Evolutionary conservation across 352 stramenopile genomes (phyloP), one percentile per base, ranked within the genome.

Genomic region (Phytophthora litchii): DNA sequence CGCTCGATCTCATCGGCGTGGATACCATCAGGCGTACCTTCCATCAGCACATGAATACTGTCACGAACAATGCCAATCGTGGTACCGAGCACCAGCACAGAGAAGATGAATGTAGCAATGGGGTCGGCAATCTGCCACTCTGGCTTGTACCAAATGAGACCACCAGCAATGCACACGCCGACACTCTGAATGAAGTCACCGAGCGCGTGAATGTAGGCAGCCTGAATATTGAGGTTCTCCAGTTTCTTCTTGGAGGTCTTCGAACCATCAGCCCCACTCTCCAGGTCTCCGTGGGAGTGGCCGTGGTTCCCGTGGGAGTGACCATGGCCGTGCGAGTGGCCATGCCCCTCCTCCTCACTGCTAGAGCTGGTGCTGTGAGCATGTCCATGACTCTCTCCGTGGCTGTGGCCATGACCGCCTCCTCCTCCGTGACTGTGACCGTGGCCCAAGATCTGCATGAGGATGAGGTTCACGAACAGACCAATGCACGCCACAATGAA

Each of bases 101-200:
- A 98, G 74, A 99, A 99, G n/a, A 99, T 52, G 19, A 99, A 95
- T 12, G 97, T 99, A 41, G 88, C 93, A 60, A 99, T 97, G 21
- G 97, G 97, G 74, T 99, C 97, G 0, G 95, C 85, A 43, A 99
- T 89, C 67, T 98, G 87, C 95, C 96, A 99, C 35, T 83, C 64
- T 5, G 96, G 96, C 41, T 98, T 97, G 64, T 87, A 97, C 96
- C 96, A 99, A 67, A 99, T 99, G 32, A 99, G 72, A 5, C 84
- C 74, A 20, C 96, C 97, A 5, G 97, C 97, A 42, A 99, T 76
- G 48, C 98, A 94, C 31, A 99, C 97, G 29, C 95, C 95, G 4
- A 98, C 68, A 47, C 85, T 98, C 83, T 99, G 97, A 35, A 98
- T 88, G 53, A 99, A 92, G 78, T 99, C 97, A 14, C 93, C 97